Evolutionary conservation across 2,329 filamentous ascomycete genomes (phyloP), one percentile per base, ranked within the genome.

Genomic region (Aureobasidium musti): DNA sequence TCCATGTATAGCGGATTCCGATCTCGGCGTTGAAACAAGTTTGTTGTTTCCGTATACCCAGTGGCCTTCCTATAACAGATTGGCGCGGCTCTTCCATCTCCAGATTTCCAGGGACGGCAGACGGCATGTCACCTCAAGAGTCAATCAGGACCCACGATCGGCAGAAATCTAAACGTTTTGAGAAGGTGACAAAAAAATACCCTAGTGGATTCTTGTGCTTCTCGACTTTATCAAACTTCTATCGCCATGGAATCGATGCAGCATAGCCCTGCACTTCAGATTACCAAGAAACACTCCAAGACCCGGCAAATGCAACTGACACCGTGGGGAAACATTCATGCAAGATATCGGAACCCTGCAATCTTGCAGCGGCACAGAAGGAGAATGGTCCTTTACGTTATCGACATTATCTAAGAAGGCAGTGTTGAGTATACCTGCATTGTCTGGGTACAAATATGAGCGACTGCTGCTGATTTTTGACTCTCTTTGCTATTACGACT

Each of bases 21-120:
- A 52, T 41, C 45, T 63, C 59, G 59, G 59, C n/a, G 59, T 17
- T 26, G 33, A 10, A 52, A 30, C 30, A n/a, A n/a, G 43, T 33
- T 26, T 39, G 39, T 13, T 21, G 28, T 14, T 14, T n/a, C 17
- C 14, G 8, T 50, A 61, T 49, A 4, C 49, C 5, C 26, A 17
- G 21, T 63, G 13, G 59, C 59, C 59, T 63, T 50, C 59, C 59
- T 63, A 63, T 13, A 50, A 39, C 30, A 35, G 43, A 13, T 21
- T 63, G 33, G 59, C 35, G 59, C 33, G 59, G 59, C 59, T 63
- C 33, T 50, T 30, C 4, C 23, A 61, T 61, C 57, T 61, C 57
- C 57, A 61, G 57, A 35, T 49, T 41, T 23, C 21, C 21, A 26
- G 10, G 23, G 4, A 41, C 59, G 59, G 45, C 45, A 63, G 33